These are phyloP conservation scores for Monilinia fructigena DNA, from an alignment of 2,329 filamentous ascomycete species.

Conservation along the genomic window DNA sequence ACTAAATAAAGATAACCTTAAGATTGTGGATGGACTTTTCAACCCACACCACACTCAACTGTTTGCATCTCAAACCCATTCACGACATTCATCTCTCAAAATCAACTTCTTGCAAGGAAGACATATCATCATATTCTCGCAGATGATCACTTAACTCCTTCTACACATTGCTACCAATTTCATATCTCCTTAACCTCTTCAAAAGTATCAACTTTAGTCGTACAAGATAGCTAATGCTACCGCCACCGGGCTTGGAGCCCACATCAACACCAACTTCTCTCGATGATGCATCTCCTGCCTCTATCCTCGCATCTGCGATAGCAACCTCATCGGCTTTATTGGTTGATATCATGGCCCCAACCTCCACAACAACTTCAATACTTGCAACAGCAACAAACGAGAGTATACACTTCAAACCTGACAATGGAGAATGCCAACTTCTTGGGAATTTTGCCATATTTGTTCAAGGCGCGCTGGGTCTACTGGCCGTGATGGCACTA, in stretches of 20 bases:
- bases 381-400: conserved; percentile 14
- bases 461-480: conserved; percentile 83
- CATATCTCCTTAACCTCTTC: background rate
- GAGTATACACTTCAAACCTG: conserved; percentile 33
- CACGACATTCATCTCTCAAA: background rate
- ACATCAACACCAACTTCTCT: conserved; percentile 28
- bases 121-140: background rate
- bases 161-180: background rate
- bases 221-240: conserved; percentile 33
- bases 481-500: conserved; percentile 76
- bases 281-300: conserved; percentile 32
- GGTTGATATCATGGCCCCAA: conserved; percentile 37
- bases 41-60: too few relatives aligned
- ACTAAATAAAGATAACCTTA: background rate
- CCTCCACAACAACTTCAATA: conserved; percentile 34
- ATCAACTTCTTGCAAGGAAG: background rate
- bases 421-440: conserved; percentile 75
- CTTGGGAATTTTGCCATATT: conserved; percentile 88
- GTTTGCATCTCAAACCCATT: background rate
- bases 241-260: conserved; percentile 38
- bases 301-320: conserved; percentile 31
- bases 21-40: too few relatives aligned
- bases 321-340: conserved; percentile 37
- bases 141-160: background rate
- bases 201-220: conserved; percentile 13